Evolutionary conservation across 345 rosid species (phyloP).

Genomic region (Aquilaria yunnanensis): DNA sequence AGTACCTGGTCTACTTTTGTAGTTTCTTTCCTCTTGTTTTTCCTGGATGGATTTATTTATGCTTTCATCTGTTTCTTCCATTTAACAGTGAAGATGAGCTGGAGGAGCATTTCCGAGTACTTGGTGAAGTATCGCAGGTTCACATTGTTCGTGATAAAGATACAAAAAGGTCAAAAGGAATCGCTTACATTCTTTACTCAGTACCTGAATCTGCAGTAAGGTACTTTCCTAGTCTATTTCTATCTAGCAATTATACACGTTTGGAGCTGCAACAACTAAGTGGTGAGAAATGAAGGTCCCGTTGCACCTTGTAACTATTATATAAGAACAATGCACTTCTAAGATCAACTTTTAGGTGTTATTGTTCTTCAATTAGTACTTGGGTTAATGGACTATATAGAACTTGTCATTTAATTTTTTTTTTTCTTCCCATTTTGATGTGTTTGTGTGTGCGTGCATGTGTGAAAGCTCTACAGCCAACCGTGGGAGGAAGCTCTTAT

Average conservation of each 20-base stretch:
- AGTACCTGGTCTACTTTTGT: conserved; percentile 23
- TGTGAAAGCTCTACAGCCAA: no score
- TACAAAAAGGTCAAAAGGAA: conserved; percentile 86
- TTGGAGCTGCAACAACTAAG: not conserved
- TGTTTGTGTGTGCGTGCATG: no score
- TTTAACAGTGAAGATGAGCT: conserved; percentile 81
- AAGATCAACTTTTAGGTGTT: not conserved
- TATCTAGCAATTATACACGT: not conserved
- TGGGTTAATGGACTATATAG: conserved; percentile 1
- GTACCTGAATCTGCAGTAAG: conserved; percentile 70
- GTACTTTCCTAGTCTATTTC: conserved; percentile 30
- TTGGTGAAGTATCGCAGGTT: conserved; percentile 63
- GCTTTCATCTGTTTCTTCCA: conserved; percentile 6
- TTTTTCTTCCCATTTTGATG: no score
- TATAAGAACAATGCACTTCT: not conserved
- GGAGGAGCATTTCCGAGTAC: conserved; percentile 56
- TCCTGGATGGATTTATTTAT: not conserved
- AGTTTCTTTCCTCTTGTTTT: conserved; percentile 5
- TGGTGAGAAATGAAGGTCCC: not conserved
- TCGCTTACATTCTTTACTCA: conserved; percentile 65
- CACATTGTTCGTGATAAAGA: conserved; percentile 86
- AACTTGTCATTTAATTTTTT: conserved; percentile 2
- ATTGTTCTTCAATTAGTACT: not conserved
- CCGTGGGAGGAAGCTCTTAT: no score
- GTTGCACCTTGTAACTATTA: not conserved